A percentile compares a stretch with the other conserved stretches of the same genome.
phyloP scores from a whole-genome alignment of 768 basidiomycete genomes.

The Naganishia randhawae region DNA sequence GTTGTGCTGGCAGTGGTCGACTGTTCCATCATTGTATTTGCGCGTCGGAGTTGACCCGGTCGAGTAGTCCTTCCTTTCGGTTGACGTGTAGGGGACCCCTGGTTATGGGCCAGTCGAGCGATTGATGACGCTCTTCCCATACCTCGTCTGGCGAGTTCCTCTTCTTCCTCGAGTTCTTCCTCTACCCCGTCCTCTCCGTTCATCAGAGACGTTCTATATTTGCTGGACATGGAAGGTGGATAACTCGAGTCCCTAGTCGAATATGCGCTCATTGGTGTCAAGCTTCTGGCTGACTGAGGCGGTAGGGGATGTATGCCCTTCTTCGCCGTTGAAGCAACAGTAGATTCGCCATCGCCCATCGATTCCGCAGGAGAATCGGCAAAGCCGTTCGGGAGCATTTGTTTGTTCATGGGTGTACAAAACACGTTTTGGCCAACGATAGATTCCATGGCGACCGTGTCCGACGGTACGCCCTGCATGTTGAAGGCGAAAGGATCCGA shows the following conservation, averaged over 20 bases:
- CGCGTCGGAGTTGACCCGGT: slow-evolving; percentile 1
- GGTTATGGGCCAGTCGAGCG: slow-evolving; percentile 5
- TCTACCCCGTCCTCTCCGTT: slow-evolving; percentile 19
- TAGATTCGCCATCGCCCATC: slow-evolving; percentile 2
- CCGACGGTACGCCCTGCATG: slow-evolving; percentile 1
- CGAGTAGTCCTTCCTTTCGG: slow-evolving; percentile 20
- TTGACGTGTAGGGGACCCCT: slow-evolving; percentile 19
- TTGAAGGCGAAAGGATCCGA: slow-evolving; percentile 13
- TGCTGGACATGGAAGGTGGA: neutral
- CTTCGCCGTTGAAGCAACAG: slow-evolving; percentile 16
- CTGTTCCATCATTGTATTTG: slow-evolving; percentile 5
- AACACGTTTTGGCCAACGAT: slow-evolving; percentile 20
- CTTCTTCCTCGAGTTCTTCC: slow-evolving; percentile 17
- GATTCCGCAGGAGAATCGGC: slow-evolving; percentile 4
- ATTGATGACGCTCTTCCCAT: neutral
- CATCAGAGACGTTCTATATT: neutral
- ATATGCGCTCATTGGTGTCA: slow-evolving; percentile 23
- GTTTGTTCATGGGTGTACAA: slow-evolving; percentile 9
- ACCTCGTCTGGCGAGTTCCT: slow-evolving; percentile 16
- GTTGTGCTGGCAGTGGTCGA: neutral
- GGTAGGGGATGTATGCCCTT: neutral
- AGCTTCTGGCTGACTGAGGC: slow-evolving; percentile 1
- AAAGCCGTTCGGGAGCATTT: slow-evolving; percentile 11
- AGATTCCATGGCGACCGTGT: slow-evolving; percentile 22
- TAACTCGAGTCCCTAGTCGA: slow-evolving; percentile 24